A percentile compares a stretch with the other conserved stretches of the same genome.
Conservation (phyloP, 2,329 filamentous ascomycete species). For the Alternaria burnsii region DNA sequence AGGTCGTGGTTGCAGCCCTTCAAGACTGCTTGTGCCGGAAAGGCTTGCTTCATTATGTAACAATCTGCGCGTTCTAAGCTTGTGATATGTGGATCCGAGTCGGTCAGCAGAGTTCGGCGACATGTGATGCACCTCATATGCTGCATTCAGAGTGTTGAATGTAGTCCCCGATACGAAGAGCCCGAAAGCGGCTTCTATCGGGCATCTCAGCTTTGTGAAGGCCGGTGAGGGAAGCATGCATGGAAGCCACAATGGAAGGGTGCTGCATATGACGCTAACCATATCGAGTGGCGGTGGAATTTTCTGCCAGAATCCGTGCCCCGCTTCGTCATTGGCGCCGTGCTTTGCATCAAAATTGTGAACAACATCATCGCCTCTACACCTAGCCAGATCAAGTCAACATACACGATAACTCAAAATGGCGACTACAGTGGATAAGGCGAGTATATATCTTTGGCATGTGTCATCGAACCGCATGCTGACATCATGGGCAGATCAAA, state of each 20-base stretch:
- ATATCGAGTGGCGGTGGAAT: constrained; percentile 18
- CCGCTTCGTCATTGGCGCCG: constrained; percentile 39
- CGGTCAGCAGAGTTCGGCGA: constrained; percentile 28
- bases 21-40: constrained; percentile 15
- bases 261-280: constrained; percentile 10
- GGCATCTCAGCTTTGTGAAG: constrained; percentile 26
- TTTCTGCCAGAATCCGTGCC: constrained; percentile 27
- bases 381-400: constrained; percentile 12
- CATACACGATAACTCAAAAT: constrained; percentile 64
- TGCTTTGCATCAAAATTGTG: constrained; percentile 44
- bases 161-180: constrained; percentile 12
- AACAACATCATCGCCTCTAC: constrained; percentile 16
- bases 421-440: constrained; percentile 98
- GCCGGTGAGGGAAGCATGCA: constrained; percentile 15
- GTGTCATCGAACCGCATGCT: constrained; percentile 43
- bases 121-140: constrained; percentile 16
- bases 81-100: constrained; percentile 26
- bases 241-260: constrained; percentile 13
- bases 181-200: constrained; percentile 35
- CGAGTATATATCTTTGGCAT: constrained; percentile 51
- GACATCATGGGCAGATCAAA: constrained; percentile 75
- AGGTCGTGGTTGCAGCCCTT: constrained; percentile 10
- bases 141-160: constrained; percentile 6
- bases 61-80: constrained; percentile 24
- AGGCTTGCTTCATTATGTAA: constrained; percentile 41